Conservation (phyloP, 78 protist species). For the Fonticula alba region DNA sequence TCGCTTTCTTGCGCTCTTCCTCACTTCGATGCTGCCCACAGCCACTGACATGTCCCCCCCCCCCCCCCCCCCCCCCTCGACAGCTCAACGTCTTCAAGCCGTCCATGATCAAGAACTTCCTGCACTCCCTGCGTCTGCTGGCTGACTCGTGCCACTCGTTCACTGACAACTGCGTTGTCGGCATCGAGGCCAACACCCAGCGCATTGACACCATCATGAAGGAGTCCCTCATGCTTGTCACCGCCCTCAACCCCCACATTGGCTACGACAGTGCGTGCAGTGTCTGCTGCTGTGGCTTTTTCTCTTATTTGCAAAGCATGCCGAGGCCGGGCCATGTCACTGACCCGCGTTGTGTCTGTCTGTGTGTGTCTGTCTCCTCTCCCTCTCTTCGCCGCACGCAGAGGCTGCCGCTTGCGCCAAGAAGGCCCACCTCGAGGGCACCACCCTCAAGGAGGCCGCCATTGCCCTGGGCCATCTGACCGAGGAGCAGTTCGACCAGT, state of each 20-base stretch:
- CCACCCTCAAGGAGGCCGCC: constrained; percentile 60
- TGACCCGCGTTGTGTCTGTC: no score
- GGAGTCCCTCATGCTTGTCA: constrained; percentile 80
- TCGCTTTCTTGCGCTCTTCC: no score
- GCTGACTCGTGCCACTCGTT: constrained; percentile 58
- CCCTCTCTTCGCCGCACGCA: no score
- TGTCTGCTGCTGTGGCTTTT: no score
- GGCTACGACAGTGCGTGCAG: constrained; percentile 70
- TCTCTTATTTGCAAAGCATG: no score
- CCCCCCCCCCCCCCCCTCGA: background rate
- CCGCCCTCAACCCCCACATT: constrained; percentile 83
- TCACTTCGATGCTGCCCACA: no score
- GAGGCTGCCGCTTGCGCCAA: constrained; percentile 51
- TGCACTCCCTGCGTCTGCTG: constrained; percentile 54
- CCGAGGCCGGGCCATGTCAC: no score
- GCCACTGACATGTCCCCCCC: no score
- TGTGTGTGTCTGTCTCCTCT: no score
- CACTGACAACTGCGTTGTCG: constrained; percentile 53
- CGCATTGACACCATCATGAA: constrained; percentile 31
- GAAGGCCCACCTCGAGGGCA: constrained; percentile 49
- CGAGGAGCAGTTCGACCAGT: constrained; percentile 50
- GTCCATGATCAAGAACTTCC: constrained; percentile 48
- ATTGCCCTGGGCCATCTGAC: constrained; percentile 41
- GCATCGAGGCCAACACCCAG: constrained; percentile 54
- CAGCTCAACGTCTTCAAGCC: constrained; percentile 86